These are phyloP conservation scores for Suillus plorans DNA, from an alignment of 768 basidiomycete species.

Conservation along the genomic window DNA sequence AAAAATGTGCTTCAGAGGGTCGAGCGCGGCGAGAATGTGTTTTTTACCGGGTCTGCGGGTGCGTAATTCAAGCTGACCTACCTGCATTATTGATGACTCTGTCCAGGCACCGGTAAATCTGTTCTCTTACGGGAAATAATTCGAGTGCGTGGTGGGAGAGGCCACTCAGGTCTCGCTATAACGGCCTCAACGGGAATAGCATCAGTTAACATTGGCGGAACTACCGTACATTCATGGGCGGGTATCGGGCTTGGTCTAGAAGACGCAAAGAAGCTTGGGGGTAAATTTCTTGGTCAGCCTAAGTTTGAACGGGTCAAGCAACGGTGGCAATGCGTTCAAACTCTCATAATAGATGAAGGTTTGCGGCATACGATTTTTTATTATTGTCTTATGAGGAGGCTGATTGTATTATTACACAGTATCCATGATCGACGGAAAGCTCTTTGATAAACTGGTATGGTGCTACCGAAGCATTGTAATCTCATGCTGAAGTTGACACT, in stretches of 20 bases:
- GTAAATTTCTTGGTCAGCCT: slow-evolving; percentile 48
- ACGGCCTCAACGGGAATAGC: slow-evolving; percentile 84
- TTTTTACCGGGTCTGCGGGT: slow-evolving; percentile 90
- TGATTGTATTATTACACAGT: slow-evolving; percentile 44
- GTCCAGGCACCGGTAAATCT: slow-evolving; percentile 77
- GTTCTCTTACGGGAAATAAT: slow-evolving; percentile 80
- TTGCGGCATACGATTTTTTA: slow-evolving; percentile 20
- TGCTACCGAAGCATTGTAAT: background rate
- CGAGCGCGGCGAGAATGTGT: slow-evolving; percentile 61
- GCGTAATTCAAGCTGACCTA: slow-evolving; percentile 10
- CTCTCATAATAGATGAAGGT: slow-evolving; percentile 88
- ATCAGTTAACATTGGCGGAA: slow-evolving; percentile 79
- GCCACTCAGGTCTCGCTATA: slow-evolving; percentile 51
- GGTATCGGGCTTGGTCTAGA: slow-evolving; percentile 77
- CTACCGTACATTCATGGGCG: slow-evolving; percentile 80
- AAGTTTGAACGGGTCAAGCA: slow-evolving; percentile 40
- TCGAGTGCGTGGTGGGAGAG: slow-evolving; percentile 37
- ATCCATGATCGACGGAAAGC: slow-evolving; percentile 81
- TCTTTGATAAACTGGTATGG: slow-evolving; percentile 80
- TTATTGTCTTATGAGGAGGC: background rate
- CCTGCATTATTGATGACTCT: slow-evolving; percentile 4
- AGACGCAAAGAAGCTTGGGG: slow-evolving; percentile 46
- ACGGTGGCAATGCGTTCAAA: slow-evolving; percentile 62
- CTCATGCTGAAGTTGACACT: slow-evolving; percentile 36
- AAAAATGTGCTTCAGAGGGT: slow-evolving; percentile 49